Evolutionary conservation across 768 basidiomycete genomes (phyloP).

Genomic region (Hypholoma fasciculare): DNA sequence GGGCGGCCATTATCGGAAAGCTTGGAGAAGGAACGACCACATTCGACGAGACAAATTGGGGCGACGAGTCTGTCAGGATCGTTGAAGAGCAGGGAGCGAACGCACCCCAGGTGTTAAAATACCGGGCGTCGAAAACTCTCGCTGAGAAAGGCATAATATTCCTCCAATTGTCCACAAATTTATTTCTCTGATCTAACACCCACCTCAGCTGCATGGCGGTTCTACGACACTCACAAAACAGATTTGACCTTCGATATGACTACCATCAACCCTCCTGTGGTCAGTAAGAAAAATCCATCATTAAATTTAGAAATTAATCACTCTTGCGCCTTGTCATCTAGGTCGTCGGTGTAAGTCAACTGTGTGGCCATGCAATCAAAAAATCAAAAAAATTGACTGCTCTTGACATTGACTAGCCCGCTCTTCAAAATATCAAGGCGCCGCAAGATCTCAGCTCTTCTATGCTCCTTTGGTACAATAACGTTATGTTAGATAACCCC

Average conservation of each 20-base stretch:
- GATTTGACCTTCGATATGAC: slow-evolving; percentile 52
- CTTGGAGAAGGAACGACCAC: slow-evolving; percentile 22
- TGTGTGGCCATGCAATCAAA: too few species aligned
- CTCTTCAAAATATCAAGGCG: slow-evolving; percentile 6
- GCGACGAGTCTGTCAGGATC: slow-evolving; percentile 43
- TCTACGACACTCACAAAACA: slow-evolving; percentile 40
- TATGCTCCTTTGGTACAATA: slow-evolving; percentile 1
- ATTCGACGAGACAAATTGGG: slow-evolving; percentile 63
- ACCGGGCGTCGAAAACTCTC: slow-evolving; percentile 65
- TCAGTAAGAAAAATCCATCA: not conserved
- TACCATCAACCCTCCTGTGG: slow-evolving; percentile 50
- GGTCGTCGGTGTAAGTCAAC: too few species aligned
- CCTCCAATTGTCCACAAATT: not conserved
- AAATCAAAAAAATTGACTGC: too few species aligned
- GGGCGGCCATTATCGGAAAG: slow-evolving; percentile 41
- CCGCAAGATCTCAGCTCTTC: slow-evolving; percentile 5
- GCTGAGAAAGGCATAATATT: slow-evolving; percentile 53
- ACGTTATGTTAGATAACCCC: slow-evolving; percentile 17
- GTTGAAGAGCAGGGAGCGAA: slow-evolving; percentile 48
- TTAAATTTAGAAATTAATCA: not conserved
- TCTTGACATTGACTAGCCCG: not conserved
- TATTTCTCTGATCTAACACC: not conserved
- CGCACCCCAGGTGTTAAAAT: slow-evolving; percentile 40
- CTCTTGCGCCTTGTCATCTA: too few species aligned
- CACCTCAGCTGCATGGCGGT: slow-evolving; percentile 39